A percentile compares a stretch with the other conserved stretches of the same genome.
These are phyloP conservation scores for Taphrina sp. DNA, from an alignment of 1,139 yeast genomes.

Conservation along the genomic window DNA sequence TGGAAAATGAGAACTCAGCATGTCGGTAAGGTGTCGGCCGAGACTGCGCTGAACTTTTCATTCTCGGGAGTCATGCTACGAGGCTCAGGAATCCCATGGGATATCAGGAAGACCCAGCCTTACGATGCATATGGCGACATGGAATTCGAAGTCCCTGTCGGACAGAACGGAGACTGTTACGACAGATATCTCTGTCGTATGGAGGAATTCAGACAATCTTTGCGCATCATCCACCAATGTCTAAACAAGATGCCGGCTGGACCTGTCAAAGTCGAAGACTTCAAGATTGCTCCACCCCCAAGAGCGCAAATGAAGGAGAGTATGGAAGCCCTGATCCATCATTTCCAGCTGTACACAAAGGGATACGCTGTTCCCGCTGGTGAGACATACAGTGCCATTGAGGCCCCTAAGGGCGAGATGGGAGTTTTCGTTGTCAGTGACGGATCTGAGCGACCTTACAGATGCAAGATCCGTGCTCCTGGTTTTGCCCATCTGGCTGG, in stretches of 20 bases:
- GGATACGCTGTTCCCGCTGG: slow-evolving; percentile 89
- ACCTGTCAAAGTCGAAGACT: slow-evolving; percentile 88
- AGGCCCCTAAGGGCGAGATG: slow-evolving; percentile 96
- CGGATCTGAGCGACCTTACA: slow-evolving; percentile 86
- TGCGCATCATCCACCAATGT: slow-evolving; percentile 86
- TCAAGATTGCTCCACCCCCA: slow-evolving; percentile 80
- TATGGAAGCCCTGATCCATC: slow-evolving; percentile 90
- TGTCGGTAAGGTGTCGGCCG: slow-evolving; percentile 78
- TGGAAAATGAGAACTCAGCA: slow-evolving; percentile 87
- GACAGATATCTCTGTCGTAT: slow-evolving; percentile 84
- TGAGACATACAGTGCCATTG: slow-evolving; percentile 87
- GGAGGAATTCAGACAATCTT: slow-evolving; percentile 89
- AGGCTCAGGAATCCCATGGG: slow-evolving; percentile 87
- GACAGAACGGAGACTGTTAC: slow-evolving; percentile 84
- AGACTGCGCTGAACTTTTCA: slow-evolving; percentile 79
- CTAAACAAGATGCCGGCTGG: slow-evolving; percentile 90
- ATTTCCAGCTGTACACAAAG: slow-evolving; percentile 80
- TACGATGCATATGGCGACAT: slow-evolving; percentile 86
- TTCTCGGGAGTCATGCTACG: slow-evolving; percentile 87
- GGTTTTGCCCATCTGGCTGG: slow-evolving; percentile 90
- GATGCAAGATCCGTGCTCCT: slow-evolving; percentile 91
- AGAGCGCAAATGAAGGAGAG: slow-evolving; percentile 82
- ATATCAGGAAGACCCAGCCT: slow-evolving; percentile 81
- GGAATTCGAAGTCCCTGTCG: slow-evolving; percentile 85
- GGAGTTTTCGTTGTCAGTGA: slow-evolving; percentile 86